Percentiles rank a stretch among this genome's conserved stretches.
Conservation (phyloP, 2,329 filamentous ascomycete genomes). For the Epichloe elymi region DNA sequence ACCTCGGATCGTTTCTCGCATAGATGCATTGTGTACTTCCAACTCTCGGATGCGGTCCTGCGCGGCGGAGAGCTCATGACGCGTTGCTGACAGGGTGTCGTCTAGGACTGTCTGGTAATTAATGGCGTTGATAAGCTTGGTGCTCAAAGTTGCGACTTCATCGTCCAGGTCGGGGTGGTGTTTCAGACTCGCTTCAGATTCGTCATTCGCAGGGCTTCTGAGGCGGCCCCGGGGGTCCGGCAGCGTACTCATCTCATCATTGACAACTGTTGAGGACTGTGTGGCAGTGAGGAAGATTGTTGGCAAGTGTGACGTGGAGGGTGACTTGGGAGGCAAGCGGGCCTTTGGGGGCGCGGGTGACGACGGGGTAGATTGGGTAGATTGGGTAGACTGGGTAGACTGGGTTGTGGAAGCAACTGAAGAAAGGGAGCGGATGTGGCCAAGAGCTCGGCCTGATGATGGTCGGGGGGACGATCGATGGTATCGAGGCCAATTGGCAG, state of each 20-base stretch:
- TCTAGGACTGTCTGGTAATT: conserved; percentile 91
- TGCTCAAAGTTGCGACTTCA: conserved; percentile 82
- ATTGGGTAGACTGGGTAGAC: conserved; percentile 10
- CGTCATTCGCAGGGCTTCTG: conserved; percentile 30
- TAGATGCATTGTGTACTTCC: conserved; percentile 51
- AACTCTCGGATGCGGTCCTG: conserved; percentile 54
- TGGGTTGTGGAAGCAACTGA: conserved; percentile 31
- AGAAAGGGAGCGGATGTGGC: conserved; percentile 41
- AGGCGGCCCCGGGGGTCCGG: conserved; percentile 47
- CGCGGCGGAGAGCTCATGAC: conserved; percentile 69
- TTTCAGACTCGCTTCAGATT: conserved; percentile 17
- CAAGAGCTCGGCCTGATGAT: conserved; percentile 20
- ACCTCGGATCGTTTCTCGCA: conserved; percentile 58
- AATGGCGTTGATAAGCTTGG: conserved; percentile 93
- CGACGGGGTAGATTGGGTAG: conserved; percentile 11
- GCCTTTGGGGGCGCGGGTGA: conserved; percentile 18
- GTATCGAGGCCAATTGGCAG: conserved; percentile 39
- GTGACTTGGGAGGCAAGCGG: conserved; percentile 25
- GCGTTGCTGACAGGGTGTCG: conserved; percentile 69
- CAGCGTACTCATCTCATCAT: conserved; percentile 54
- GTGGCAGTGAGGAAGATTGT: conserved; percentile 25
- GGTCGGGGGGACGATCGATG: conserved; percentile 14
- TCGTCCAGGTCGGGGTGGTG: conserved; percentile 45
- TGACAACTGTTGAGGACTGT: conserved; percentile 27
- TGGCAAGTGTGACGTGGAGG: conserved; percentile 23